Evolutionary conservation across 2,329 filamentous ascomycete species (phyloP).

Genomic region (Teratosphaeria nubilosa): DNA sequence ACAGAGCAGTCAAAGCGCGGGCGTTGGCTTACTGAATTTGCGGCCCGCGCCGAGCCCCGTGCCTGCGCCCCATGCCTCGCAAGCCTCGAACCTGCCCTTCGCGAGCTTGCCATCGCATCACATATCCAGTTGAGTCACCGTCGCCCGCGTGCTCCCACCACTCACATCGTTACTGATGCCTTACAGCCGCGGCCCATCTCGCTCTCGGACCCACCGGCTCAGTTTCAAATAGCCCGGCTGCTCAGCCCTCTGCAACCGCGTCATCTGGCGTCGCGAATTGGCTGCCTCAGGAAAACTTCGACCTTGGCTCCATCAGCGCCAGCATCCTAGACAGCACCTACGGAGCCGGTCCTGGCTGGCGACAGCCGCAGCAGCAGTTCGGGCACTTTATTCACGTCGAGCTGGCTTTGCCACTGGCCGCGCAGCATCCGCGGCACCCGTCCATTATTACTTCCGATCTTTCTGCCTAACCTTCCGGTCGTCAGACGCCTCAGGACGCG

Average conservation of each 20-base stretch:
- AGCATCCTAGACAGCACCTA: conserved; percentile 4
- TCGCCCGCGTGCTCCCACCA: background rate
- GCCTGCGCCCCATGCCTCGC: background rate
- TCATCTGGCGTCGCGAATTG: conserved; percentile 1
- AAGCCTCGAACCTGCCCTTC: background rate
- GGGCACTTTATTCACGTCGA: conserved; percentile 1
- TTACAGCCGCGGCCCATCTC: background rate
- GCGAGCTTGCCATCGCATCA: background rate
- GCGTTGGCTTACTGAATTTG: background rate
- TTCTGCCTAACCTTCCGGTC: conserved; percentile 4
- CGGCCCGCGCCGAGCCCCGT: background rate
- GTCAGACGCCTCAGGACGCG: conserved; percentile 16
- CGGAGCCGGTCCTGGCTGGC: conserved; percentile 2
- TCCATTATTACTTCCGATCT: conserved; percentile 14
- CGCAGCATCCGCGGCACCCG: conserved; percentile 9
- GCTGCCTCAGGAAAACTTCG: conserved; percentile 9
- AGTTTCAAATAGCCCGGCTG: background rate
- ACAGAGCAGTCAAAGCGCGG: background rate
- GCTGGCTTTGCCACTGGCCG: conserved; percentile 10
- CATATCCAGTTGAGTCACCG: background rate
- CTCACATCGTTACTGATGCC: background rate
- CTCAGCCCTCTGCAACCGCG: background rate
- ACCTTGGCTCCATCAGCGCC: conserved; percentile 1
- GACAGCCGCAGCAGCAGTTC: conserved; percentile 1
- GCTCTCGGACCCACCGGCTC: background rate